A percentile compares a stretch with the other conserved stretches of the same genome.
Conservation (phyloP, 2,329 filamentous ascomycete genomes). For the Daldinia eschscholtzii region DNA sequence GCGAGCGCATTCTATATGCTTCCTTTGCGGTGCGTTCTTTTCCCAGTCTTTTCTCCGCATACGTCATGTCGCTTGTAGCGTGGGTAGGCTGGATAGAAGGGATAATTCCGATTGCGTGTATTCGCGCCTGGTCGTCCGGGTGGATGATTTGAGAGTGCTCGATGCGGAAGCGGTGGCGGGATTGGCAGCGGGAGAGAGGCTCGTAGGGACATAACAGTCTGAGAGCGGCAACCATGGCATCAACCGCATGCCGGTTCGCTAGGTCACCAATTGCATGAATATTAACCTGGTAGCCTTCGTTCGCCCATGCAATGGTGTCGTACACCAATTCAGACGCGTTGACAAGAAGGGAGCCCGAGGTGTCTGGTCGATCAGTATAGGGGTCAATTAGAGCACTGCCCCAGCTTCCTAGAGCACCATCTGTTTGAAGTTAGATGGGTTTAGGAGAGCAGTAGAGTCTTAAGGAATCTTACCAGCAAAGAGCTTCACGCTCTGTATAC, state of each 20-base stretch:
- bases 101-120: constrained; percentile 70
- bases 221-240: constrained; percentile 71
- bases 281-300: constrained; percentile 74
- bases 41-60: constrained; percentile 72
- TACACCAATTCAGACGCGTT: constrained; percentile 70
- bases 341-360: constrained; percentile 74
- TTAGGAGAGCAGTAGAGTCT: not conserved
- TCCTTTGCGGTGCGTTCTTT: constrained; percentile 63
- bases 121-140: constrained; percentile 71
- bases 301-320: constrained; percentile 70
- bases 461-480: constrained; percentile 67
- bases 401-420: constrained; percentile 78
- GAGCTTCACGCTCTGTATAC: constrained; percentile 74
- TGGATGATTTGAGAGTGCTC: constrained; percentile 80
- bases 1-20: constrained; percentile 75
- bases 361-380: constrained; percentile 72
- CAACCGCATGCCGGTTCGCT: constrained; percentile 73
- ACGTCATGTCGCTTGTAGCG: constrained; percentile 78
- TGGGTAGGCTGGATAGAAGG: constrained; percentile 80
- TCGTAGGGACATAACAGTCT: constrained; percentile 63
- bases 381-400: constrained; percentile 79
- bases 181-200: constrained; percentile 64
- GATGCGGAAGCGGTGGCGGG: constrained; percentile 71
- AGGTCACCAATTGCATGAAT: constrained; percentile 80
- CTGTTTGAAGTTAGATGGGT: constrained; percentile 55